A percentile compares a stretch with the other conserved stretches of the same genome.
Evolutionary conservation across 2,329 filamentous ascomycete genomes (phyloP).

Genomic region (Epichloe scottii): DNA sequence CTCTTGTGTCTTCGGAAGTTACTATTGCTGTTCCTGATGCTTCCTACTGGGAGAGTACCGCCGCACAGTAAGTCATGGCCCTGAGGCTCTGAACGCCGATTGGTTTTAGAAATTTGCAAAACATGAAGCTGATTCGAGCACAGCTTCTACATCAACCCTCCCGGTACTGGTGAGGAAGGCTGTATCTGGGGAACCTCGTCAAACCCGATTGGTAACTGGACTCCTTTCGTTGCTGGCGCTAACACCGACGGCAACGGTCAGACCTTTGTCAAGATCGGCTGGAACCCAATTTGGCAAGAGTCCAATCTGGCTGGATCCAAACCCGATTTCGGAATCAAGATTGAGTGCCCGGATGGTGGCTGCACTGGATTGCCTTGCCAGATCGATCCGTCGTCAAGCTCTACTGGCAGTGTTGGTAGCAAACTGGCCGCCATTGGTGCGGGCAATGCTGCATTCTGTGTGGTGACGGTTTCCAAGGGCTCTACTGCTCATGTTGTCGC

Average conservation of each 20-base stretch:
- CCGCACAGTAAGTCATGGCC: constrained; percentile 52
- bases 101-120: no score
- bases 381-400: constrained; percentile 47
- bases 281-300: constrained; percentile 62
- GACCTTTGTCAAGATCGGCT: constrained; percentile 64
- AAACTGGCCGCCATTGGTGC: constrained; percentile 44
- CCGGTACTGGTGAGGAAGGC: constrained; percentile 49
- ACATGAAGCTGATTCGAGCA: constrained; percentile 17
- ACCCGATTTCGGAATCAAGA: constrained; percentile 55
- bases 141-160: constrained; percentile 68
- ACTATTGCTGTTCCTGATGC: constrained; percentile 57
- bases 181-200: constrained; percentile 59
- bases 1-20: constrained; percentile 43
- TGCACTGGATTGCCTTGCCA: constrained; percentile 67
- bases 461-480: constrained; percentile 61
- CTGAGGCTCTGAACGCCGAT: background rate
- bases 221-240: constrained; percentile 62
- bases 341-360: constrained; percentile 51
- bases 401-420: constrained; percentile 45
- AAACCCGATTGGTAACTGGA: constrained; percentile 62
- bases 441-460: constrained; percentile 59
- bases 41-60: constrained; percentile 59
- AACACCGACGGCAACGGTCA: constrained; percentile 53
- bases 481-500: constrained; percentile 55
- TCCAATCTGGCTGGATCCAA: constrained; percentile 40